Percentiles rank a stretch among this genome's conserved stretches.
Evolutionary conservation across 768 basidiomycete genomes (phyloP).

Genomic region (Phanerodontia chrysosporium): DNA sequence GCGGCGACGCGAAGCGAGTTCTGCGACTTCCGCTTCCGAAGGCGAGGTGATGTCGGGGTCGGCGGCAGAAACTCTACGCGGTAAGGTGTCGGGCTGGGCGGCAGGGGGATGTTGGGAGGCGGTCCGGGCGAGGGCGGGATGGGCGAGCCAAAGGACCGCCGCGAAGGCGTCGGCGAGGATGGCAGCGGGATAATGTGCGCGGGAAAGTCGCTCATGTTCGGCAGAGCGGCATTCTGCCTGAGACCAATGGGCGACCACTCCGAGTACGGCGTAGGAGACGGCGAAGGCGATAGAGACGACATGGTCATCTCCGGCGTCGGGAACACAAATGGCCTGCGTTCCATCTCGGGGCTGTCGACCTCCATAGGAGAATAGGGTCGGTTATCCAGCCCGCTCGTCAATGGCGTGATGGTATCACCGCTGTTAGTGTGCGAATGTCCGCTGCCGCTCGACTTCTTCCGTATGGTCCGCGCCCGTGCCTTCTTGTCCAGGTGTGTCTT

Average conservation of each 20-base stretch:
- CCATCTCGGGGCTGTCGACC: background rate
- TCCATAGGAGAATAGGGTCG: background rate
- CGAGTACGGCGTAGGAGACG: background rate
- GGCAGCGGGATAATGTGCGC: background rate
- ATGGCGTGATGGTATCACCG: slow-evolving; percentile 11
- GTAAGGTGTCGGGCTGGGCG: background rate
- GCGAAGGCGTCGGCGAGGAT: background rate
- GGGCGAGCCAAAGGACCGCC: background rate
- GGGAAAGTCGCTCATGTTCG: background rate
- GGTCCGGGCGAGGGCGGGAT: slow-evolving; percentile 1
- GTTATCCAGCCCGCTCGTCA: background rate
- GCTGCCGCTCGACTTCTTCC: background rate
- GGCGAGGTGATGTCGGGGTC: background rate
- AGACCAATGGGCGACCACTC: background rate
- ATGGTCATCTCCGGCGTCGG: background rate
- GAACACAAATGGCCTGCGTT: background rate
- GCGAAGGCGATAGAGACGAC: background rate
- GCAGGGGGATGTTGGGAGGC: background rate
- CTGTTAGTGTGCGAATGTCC: slow-evolving; percentile 9
- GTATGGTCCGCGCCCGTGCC: background rate
- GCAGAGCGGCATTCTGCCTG: background rate
- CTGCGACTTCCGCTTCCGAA: background rate
- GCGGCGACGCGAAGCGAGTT: background rate
- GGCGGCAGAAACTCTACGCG: background rate
- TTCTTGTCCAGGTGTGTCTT: background rate